Percentiles rank a stretch among this genome's conserved stretches.
Evolutionary conservation across 2,329 filamentous ascomycete genomes (phyloP).

Genomic region (Aspergillus piperis): DNA sequence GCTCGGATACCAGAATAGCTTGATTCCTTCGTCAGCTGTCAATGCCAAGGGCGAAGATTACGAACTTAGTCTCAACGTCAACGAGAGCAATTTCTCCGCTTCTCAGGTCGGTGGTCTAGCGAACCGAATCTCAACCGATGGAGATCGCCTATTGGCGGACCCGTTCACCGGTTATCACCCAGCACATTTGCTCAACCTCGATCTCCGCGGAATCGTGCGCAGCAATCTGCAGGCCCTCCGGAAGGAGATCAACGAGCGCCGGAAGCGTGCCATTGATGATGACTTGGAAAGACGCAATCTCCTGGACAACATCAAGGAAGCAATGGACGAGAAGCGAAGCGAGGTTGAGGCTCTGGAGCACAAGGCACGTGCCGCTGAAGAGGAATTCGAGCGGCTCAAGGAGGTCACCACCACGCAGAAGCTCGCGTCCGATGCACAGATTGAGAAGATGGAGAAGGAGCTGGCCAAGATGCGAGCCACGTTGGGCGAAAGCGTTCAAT

Average conservation of each 20-base stretch:
- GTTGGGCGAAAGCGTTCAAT: slow-evolving; percentile 80
- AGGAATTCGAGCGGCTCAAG: slow-evolving; percentile 91
- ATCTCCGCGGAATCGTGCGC: slow-evolving; percentile 81
- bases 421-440: slow-evolving; percentile 84
- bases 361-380: slow-evolving; percentile 80
- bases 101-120: slow-evolving; percentile 57
- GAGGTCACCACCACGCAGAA: slow-evolving; percentile 86
- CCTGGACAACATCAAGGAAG: slow-evolving; percentile 91
- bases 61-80: slow-evolving; percentile 81
- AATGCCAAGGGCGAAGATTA: slow-evolving; percentile 85
- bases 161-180: slow-evolving; percentile 84
- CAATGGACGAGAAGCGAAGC: slow-evolving; percentile 90
- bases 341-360: slow-evolving; percentile 93
- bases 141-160: slow-evolving; percentile 80
- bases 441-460: slow-evolving; percentile 98
- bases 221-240: slow-evolving; percentile 74
- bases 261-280: slow-evolving; percentile 77
- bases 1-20: slow-evolving; percentile 85
- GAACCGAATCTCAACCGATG: slow-evolving; percentile 51
- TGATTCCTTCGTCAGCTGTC: slow-evolving; percentile 80
- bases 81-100: slow-evolving; percentile 74
- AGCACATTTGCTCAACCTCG: slow-evolving; percentile 82
- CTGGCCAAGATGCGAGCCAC: slow-evolving; percentile 87
- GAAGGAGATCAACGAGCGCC: slow-evolving; percentile 89
- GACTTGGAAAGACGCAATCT: slow-evolving; percentile 95